Conservation (phyloP, 495 filamentous ascomycete genomes). For the Thozetella sp. region DNA sequence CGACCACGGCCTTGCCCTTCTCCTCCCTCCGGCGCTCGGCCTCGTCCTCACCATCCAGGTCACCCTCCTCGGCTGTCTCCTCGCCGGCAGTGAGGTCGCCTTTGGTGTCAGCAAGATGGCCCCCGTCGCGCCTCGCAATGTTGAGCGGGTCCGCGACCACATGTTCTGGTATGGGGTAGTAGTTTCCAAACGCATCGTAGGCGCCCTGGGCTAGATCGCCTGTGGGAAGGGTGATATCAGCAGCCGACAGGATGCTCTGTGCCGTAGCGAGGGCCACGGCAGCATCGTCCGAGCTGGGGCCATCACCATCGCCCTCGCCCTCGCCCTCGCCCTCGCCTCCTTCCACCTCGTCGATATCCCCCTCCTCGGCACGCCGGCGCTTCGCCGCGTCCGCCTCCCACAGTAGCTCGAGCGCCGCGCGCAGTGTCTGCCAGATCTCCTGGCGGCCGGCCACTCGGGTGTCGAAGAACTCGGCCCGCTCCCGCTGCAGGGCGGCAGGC, state of each 20-base stretch:
- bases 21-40: constrained; percentile 64
- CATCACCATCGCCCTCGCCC: constrained; percentile 19
- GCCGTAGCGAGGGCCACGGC: constrained; percentile 62
- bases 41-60: constrained; percentile 51
- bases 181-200: constrained; percentile 76
- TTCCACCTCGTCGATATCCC: not conserved
- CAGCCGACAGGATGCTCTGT: constrained; percentile 77
- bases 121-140: constrained; percentile 47
- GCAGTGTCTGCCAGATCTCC: constrained; percentile 79
- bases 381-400: constrained; percentile 38
- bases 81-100: constrained; percentile 45
- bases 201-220: constrained; percentile 72
- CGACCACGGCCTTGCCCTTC: constrained; percentile 57
- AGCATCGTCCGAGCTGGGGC: constrained; percentile 25
- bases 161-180: constrained; percentile 77
- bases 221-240: constrained; percentile 77
- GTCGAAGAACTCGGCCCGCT: constrained; percentile 74
- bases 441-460: constrained; percentile 76
- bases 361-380: not conserved
- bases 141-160: constrained; percentile 78
- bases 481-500: constrained; percentile 36
- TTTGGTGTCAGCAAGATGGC: constrained; percentile 40
- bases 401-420: constrained; percentile 64
- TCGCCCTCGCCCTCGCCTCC: constrained; percentile 14
- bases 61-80: constrained; percentile 33